A percentile compares a stretch with the other conserved stretches of the same genome.
Evolutionary conservation across 176 grass and related monocot species (phyloP).

Genomic region (Aegilops umbellulata): DNA sequence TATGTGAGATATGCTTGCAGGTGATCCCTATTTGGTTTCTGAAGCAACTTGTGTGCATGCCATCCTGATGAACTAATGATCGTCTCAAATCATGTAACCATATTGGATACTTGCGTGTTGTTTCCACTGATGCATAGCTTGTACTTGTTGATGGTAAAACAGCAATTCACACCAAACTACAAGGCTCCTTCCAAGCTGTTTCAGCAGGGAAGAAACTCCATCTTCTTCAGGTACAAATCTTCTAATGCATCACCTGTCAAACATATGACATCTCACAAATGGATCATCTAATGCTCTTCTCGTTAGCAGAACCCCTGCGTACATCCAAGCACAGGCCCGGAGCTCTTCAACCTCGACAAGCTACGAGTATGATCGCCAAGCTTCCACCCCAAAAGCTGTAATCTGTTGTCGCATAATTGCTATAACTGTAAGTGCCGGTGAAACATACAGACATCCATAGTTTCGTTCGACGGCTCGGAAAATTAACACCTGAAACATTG

Average conservation of each 20-base stretch:
- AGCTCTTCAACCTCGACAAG: constrained; percentile 17
- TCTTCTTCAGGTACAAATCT: constrained; percentile 58
- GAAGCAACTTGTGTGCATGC: too few relatives aligned
- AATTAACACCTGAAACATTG: not conserved
- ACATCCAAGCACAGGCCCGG: constrained; percentile 36
- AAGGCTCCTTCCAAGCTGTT: constrained; percentile 50
- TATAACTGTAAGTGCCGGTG: constrained; percentile 40
- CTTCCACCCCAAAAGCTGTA: constrained; percentile 18
- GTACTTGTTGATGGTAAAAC: not conserved
- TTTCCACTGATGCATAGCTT: not conserved
- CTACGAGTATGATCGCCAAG: constrained; percentile 18
- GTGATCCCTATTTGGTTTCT: too few relatives aligned
- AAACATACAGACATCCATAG: not conserved
- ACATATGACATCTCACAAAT: not conserved
- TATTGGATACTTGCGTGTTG: not conserved
- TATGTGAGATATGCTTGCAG: constrained; percentile 91
- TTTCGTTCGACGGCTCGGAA: not conserved
- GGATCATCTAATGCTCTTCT: not conserved
- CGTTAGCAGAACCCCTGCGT: constrained; percentile 34
- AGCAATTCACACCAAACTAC: constrained; percentile 65
- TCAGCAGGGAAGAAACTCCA: constrained; percentile 44
- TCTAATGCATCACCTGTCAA: not conserved
- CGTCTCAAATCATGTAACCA: not conserved
- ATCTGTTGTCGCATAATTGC: constrained; percentile 57
- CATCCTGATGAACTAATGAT: not conserved